phyloP scores from a whole-genome alignment of 1,284 basidiomycete species.

The Pseudozyma tsukubaensis region DNA sequence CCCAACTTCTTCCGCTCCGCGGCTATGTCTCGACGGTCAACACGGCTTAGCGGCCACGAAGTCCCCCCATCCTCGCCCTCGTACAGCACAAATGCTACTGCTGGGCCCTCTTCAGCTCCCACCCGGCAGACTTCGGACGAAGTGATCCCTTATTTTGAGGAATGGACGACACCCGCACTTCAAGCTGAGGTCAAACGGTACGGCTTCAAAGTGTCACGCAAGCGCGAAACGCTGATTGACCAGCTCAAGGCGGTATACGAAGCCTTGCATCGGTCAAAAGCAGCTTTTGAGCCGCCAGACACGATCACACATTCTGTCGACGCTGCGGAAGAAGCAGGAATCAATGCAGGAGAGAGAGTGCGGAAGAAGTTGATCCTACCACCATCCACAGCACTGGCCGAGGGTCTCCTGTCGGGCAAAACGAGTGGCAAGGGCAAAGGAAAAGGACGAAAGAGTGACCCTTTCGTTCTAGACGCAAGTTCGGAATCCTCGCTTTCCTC shows the following conservation, averaged over 20 bases:
- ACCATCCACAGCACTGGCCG: not conserved
- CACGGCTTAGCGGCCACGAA: conserved; percentile 3
- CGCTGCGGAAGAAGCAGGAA: not conserved
- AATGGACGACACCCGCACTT: conserved; percentile 22
- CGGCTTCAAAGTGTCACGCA: conserved; percentile 43
- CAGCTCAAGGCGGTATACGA: conserved; percentile 36
- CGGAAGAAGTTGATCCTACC: conserved; percentile 21
- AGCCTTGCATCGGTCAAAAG: conserved; percentile 14
- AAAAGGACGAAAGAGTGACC: conserved; percentile 39
- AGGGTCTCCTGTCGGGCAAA: no score
- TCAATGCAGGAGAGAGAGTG: not conserved
- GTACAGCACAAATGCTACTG: not conserved
- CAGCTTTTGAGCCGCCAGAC: conserved; percentile 1
- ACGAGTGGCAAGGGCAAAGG: conserved; percentile 15
- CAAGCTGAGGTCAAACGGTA: conserved; percentile 43
- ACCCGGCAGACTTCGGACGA: not conserved
- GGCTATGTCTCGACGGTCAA: conserved; percentile 23
- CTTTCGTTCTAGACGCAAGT: conserved; percentile 25
- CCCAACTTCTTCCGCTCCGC: not conserved
- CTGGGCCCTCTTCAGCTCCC: conserved; percentile 4
- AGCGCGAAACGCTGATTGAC: conserved; percentile 32
- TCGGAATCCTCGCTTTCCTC: conserved; percentile 13
- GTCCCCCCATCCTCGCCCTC: not conserved
- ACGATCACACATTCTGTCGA: not conserved
- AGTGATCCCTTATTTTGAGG: conserved; percentile 18